phyloP scores from a whole-genome alignment of 2,329 filamentous ascomycete species.

The Pseudocercospora pini-densiflorae region DNA sequence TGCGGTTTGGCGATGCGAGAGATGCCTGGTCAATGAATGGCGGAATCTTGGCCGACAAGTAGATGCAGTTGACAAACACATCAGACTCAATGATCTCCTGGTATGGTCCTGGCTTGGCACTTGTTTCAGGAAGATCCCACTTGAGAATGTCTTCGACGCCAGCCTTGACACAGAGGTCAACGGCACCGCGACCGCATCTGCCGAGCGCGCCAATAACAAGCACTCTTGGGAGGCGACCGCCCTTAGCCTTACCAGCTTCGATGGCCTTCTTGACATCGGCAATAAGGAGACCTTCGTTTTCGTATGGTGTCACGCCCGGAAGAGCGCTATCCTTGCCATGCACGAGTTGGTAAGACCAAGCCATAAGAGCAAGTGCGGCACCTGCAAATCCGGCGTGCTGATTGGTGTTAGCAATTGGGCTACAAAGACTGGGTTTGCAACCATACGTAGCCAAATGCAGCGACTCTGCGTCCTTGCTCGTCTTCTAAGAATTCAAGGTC shows the following conservation, averaged over 20 bases:
- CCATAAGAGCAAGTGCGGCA: slow-evolving; percentile 68
- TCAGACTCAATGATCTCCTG: slow-evolving; percentile 45
- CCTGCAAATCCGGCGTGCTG: slow-evolving; percentile 77
- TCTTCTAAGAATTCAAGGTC: slow-evolving; percentile 88
- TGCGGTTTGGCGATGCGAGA: slow-evolving; percentile 69
- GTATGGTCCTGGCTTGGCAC: slow-evolving; percentile 57
- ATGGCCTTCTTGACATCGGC: slow-evolving; percentile 74
- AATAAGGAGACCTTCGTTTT: slow-evolving; percentile 75
- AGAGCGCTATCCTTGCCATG: slow-evolving; percentile 69
- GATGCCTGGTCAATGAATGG: slow-evolving; percentile 77
- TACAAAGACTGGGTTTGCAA: too few species aligned
- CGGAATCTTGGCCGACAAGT: slow-evolving; percentile 77
- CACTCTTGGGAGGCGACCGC: slow-evolving; percentile 70
- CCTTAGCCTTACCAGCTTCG: slow-evolving; percentile 67
- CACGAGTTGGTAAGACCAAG: slow-evolving; percentile 81
- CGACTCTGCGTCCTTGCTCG: slow-evolving; percentile 69
- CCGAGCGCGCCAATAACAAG: slow-evolving; percentile 80
- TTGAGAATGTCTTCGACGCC: slow-evolving; percentile 74
- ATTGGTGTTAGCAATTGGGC: slow-evolving; percentile 33
- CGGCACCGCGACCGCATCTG: slow-evolving; percentile 82
- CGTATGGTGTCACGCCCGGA: slow-evolving; percentile 69
- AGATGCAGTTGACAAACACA: slow-evolving; percentile 81
- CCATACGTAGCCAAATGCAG: slow-evolving; percentile 64
- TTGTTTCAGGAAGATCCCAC: slow-evolving; percentile 83
- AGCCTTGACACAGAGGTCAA: slow-evolving; percentile 76